Evolutionary conservation across 805 yeast species (phyloP).

Genomic region (Debaryomyces maramus): DNA sequence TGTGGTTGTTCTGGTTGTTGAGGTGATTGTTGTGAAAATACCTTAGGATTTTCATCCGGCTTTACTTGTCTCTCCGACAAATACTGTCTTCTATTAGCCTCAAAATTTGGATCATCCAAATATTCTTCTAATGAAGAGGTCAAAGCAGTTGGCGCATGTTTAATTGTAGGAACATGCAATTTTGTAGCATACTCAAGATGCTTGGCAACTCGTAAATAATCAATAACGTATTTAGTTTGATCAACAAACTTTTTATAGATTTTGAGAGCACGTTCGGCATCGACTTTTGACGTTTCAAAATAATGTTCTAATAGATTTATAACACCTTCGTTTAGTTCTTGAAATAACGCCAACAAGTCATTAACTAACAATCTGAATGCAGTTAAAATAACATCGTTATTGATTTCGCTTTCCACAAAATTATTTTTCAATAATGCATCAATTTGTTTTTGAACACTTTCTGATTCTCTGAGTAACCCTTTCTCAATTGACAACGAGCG

Average conservation of each 20-base stretch:
- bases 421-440: slow-evolving; percentile 71
- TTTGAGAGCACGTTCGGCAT: slow-evolving; percentile 83
- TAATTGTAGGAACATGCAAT: slow-evolving; percentile 89
- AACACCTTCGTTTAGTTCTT: slow-evolving; percentile 92
- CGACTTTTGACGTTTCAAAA: slow-evolving; percentile 84
- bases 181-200: slow-evolving; percentile 84
- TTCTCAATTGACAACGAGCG: slow-evolving; percentile 65
- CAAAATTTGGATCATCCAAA: slow-evolving; percentile 82
- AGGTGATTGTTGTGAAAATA: slow-evolving; percentile 2
- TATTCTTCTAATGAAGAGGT: slow-evolving; percentile 87
- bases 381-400: slow-evolving; percentile 79
- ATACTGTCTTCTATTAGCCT: slow-evolving; percentile 73
- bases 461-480: slow-evolving; percentile 82
- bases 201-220: slow-evolving; percentile 85
- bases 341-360: slow-evolving; percentile 83
- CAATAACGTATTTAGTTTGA: slow-evolving; percentile 83
- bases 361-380: slow-evolving; percentile 88
- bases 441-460: slow-evolving; percentile 81
- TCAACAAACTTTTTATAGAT: slow-evolving; percentile 84
- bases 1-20: slow-evolving; percentile 6
- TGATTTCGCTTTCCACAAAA: slow-evolving; percentile 76
- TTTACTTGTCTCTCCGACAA: slow-evolving; percentile 61
- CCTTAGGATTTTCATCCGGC: background rate
- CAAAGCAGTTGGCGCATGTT: slow-evolving; percentile 95
- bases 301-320: slow-evolving; percentile 91